phyloP scores from a whole-genome alignment of 1,284 basidiomycete species.

The Fomes fomentarius region DNA sequence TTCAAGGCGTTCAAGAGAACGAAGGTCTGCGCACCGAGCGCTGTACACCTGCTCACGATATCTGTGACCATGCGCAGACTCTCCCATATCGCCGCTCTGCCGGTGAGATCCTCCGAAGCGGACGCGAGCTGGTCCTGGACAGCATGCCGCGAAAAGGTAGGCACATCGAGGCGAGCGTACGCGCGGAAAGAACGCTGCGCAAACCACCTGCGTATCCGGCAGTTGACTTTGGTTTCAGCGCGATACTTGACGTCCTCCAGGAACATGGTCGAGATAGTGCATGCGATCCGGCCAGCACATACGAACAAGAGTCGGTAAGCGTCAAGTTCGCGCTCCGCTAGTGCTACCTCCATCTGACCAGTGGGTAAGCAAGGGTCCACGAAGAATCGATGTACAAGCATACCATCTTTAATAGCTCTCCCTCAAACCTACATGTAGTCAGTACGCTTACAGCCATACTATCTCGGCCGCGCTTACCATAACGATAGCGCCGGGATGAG shows the following conservation, averaged over 20 bases:
- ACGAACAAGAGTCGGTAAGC: constrained; percentile 56
- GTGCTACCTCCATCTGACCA: constrained; percentile 55
- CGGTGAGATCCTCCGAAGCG: constrained; percentile 33
- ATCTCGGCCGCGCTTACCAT: constrained; percentile 42
- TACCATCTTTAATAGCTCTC: not conserved
- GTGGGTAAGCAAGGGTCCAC: not conserved
- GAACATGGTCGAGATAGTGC: constrained; percentile 50
- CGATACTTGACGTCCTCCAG: constrained; percentile 41
- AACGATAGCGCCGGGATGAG: constrained; percentile 65
- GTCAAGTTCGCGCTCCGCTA: constrained; percentile 66
- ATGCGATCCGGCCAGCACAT: constrained; percentile 55
- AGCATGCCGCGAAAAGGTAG: constrained; percentile 68
- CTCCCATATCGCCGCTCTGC: constrained; percentile 53
- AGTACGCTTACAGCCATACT: not conserved
- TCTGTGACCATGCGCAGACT: constrained; percentile 49
- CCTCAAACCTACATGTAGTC: not conserved
- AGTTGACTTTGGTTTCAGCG: constrained; percentile 44
- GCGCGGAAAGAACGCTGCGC: constrained; percentile 63
- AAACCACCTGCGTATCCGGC: constrained; percentile 62
- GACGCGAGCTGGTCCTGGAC: constrained; percentile 59
- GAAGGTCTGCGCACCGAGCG: constrained; percentile 59
- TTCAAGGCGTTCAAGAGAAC: constrained; percentile 65
- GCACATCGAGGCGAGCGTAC: constrained; percentile 72
- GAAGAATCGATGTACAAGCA: constrained; percentile 58
- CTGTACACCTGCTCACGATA: constrained; percentile 49